phyloP scores from a whole-genome alignment of 2,329 filamentous ascomycete genomes.

The Sarocladium kiliense region DNA sequence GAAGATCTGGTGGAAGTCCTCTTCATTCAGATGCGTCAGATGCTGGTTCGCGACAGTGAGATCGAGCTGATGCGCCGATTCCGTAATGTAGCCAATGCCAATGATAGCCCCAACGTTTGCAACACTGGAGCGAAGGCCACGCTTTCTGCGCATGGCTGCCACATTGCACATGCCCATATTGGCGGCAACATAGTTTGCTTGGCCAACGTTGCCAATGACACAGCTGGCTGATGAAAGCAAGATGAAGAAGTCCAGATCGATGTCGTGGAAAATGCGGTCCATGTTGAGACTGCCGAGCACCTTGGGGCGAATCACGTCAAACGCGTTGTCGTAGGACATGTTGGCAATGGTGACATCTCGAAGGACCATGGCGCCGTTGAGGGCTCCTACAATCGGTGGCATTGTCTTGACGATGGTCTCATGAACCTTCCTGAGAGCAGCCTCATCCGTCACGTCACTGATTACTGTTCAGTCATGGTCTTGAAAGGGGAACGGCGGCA shows the following conservation, averaged over 20 bases:
- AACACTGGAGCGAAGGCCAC: conserved; percentile 29
- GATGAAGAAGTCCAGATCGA: conserved; percentile 32
- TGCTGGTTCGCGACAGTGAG: conserved; percentile 16
- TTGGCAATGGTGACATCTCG: conserved; percentile 26
- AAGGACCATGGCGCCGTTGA: conserved; percentile 39
- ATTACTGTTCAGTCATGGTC: conserved; percentile 9
- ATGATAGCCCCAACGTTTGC: conserved; percentile 33
- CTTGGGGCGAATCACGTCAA: conserved; percentile 26
- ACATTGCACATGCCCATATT: conserved; percentile 38
- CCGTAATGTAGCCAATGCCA: conserved; percentile 36
- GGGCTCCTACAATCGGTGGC: conserved; percentile 35
- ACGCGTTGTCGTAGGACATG: conserved; percentile 20
- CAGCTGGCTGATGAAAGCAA: conserved; percentile 25
- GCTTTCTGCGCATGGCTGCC: conserved; percentile 24
- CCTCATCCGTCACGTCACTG: conserved; percentile 6
- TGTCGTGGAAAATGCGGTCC: conserved; percentile 22
- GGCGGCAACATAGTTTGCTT: conserved; percentile 40
- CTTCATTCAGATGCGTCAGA: background rate
- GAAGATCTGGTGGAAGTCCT: conserved; percentile 23
- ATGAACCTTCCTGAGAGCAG: background rate
- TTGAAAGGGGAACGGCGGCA: too few relatives aligned
- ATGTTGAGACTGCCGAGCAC: conserved; percentile 25
- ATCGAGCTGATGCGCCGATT: conserved; percentile 9
- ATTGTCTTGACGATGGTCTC: conserved; percentile 18
- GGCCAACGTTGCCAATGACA: conserved; percentile 26